phyloP scores from a whole-genome alignment of 257 asterid genomes.

The Jasminum sambac region DNA sequence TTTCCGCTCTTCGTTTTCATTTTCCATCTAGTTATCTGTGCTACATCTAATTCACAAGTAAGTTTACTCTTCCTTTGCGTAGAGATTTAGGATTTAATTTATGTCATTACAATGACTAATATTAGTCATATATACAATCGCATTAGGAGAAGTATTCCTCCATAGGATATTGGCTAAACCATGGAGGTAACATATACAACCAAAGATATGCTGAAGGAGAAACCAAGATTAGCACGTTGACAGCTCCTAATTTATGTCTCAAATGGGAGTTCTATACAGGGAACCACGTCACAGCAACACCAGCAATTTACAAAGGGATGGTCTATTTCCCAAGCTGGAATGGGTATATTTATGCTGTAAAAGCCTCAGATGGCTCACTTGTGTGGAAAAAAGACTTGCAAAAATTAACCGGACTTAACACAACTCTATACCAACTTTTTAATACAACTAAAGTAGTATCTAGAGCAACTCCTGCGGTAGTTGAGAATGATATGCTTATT shows the following conservation, averaged over 20 bases:
- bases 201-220: slow-evolving; percentile 37
- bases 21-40: background rate
- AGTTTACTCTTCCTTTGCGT: background rate
- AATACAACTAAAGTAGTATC: slow-evolving; percentile 31
- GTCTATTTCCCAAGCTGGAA: slow-evolving; percentile 58
- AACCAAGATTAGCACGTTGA: slow-evolving; percentile 37
- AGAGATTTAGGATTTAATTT: background rate
- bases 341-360: slow-evolving; percentile 49
- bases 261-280: slow-evolving; percentile 53
- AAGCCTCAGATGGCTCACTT: slow-evolving; percentile 37
- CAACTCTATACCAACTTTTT: background rate
- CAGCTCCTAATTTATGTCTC: slow-evolving; percentile 35
- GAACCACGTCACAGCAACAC: slow-evolving; percentile 39
- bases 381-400: slow-evolving; percentile 43
- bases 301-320: slow-evolving; percentile 34
- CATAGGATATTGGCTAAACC: slow-evolving; percentile 43
- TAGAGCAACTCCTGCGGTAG: slow-evolving; percentile 49
- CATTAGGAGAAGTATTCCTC: background rate
- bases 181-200: slow-evolving; percentile 56
- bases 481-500: slow-evolving; percentile 39
- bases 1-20: slow-evolving; percentile 18
- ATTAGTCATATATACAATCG: slow-evolving; percentile 10
- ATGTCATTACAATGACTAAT: background rate
- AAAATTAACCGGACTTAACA: slow-evolving; percentile 37
- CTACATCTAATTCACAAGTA: background rate